phyloP scores from a whole-genome alignment of 768 basidiomycete genomes.

The Lentinula sp. region DNA sequence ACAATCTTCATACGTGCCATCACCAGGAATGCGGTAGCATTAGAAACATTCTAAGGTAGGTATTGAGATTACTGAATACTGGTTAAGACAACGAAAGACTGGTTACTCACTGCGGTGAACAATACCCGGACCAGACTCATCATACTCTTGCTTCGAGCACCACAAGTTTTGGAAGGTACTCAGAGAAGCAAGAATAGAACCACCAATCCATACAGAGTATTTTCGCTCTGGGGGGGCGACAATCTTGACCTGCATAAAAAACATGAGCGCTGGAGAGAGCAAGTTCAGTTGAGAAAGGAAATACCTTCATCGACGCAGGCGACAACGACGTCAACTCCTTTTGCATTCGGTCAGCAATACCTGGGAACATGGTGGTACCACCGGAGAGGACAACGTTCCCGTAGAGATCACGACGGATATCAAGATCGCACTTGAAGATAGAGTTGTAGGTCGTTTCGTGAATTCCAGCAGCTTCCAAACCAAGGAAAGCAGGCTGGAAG shows the following conservation, averaged over 20 bases:
- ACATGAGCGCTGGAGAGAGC: slow-evolving; percentile 4
- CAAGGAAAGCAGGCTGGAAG: slow-evolving; percentile 89
- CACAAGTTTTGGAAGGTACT: slow-evolving; percentile 97
- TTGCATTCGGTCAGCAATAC: slow-evolving; percentile 84
- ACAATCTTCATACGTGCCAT: background rate
- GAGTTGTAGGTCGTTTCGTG: slow-evolving; percentile 90
- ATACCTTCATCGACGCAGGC: slow-evolving; percentile 59
- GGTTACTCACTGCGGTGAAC: slow-evolving; percentile 30
- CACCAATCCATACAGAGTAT: slow-evolving; percentile 89
- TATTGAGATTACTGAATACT: background rate
- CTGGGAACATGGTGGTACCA: slow-evolving; percentile 94
- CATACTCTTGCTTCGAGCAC: slow-evolving; percentile 92
- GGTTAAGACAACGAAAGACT: background rate
- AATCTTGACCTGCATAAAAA: slow-evolving; percentile 42
- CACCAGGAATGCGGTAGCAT: background rate
- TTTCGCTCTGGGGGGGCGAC: slow-evolving; percentile 66
- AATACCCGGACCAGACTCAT: slow-evolving; percentile 58
- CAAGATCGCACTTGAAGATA: slow-evolving; percentile 81
- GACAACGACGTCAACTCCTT: slow-evolving; percentile 64
- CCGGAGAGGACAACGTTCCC: slow-evolving; percentile 86
- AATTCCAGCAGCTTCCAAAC: slow-evolving; percentile 65
- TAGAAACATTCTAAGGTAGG: slow-evolving; percentile 15
- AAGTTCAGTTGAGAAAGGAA: slow-evolving; percentile 10
- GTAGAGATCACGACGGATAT: slow-evolving; percentile 77
- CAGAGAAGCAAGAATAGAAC: slow-evolving; percentile 80